These are phyloP conservation scores for Irpex rosettiformis DNA, from an alignment of 1,284 basidiomycete species.

Conservation along the genomic window DNA sequence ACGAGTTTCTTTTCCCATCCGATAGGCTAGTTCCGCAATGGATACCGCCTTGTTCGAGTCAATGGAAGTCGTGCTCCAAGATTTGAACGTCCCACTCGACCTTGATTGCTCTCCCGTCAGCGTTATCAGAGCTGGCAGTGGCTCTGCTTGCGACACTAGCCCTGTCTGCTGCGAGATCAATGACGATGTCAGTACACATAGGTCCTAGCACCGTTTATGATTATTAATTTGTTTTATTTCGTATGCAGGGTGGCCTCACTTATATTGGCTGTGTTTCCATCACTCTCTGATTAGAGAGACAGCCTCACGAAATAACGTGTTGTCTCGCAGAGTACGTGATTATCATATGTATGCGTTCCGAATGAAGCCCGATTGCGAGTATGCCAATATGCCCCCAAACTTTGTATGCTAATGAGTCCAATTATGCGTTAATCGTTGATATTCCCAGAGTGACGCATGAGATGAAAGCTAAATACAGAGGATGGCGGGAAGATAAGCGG, in stretches of 20 bases:
- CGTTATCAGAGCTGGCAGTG: slow-evolving; percentile 22
- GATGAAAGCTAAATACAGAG: not conserved
- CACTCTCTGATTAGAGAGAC: slow-evolving; percentile 8
- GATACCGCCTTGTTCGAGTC: slow-evolving; percentile 15
- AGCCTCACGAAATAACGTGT: not conserved
- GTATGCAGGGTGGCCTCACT: slow-evolving; percentile 8
- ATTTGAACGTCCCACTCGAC: slow-evolving; percentile 24
- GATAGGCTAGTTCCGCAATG: slow-evolving; percentile 9
- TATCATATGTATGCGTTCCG: not conserved
- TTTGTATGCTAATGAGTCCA: not conserved
- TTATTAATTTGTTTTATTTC: not conserved
- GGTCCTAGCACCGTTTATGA: not conserved
- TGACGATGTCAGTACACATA: slow-evolving; percentile 12
- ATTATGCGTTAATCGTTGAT: not conserved
- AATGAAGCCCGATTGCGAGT: not conserved
- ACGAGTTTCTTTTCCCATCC: not conserved
- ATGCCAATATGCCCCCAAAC: not conserved
- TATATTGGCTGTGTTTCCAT: slow-evolving; percentile 16
- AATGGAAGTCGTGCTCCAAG: slow-evolving; percentile 23
- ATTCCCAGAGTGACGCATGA: not conserved
- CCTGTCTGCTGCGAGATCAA: slow-evolving; percentile 27
- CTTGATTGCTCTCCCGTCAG: slow-evolving; percentile 27
- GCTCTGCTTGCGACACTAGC: slow-evolving; percentile 17
- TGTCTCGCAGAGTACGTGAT: not conserved
- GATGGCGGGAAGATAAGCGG: slow-evolving; percentile 1